These are phyloP conservation scores for Blastocystis sp. DNA, from an alignment of 352 stramenopile genomes.

Conservation along the genomic window DNA sequence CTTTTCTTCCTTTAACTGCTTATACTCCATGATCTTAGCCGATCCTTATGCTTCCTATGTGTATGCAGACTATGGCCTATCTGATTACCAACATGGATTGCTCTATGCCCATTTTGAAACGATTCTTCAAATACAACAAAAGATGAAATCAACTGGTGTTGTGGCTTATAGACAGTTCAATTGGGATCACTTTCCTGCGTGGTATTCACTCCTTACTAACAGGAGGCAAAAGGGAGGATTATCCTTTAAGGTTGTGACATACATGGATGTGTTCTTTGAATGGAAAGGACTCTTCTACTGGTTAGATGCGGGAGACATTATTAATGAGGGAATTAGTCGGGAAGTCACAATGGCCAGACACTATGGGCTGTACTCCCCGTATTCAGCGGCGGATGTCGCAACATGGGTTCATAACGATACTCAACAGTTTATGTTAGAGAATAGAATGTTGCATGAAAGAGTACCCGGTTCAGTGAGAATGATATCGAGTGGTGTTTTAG, in stretches of 20 bases:
- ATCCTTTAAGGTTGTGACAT: conserved; percentile 6
- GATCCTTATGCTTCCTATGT: background rate
- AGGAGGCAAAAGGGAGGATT: background rate
- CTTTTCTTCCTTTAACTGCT: background rate
- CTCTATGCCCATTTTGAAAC: background rate
- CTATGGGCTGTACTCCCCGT: conserved; percentile 8
- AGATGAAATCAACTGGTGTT: background rate
- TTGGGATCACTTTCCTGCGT: background rate
- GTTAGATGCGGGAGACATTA: background rate
- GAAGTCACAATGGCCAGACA: background rate
- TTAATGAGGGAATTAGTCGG: background rate
- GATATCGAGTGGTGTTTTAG: background rate
- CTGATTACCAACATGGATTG: background rate
- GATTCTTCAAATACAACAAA: background rate
- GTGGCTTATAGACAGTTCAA: conserved; percentile 12
- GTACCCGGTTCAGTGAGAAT: background rate
- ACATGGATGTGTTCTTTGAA: conserved; percentile 14
- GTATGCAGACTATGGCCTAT: background rate
- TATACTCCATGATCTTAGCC: background rate
- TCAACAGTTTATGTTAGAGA: background rate
- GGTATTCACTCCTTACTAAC: background rate
- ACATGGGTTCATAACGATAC: conserved; percentile 11
- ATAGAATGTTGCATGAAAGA: background rate
- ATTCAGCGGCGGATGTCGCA: background rate
- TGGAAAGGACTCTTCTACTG: background rate